phyloP scores from a whole-genome alignment of 148 eudicot species.

The Nepenthes mirabilis region DNA sequence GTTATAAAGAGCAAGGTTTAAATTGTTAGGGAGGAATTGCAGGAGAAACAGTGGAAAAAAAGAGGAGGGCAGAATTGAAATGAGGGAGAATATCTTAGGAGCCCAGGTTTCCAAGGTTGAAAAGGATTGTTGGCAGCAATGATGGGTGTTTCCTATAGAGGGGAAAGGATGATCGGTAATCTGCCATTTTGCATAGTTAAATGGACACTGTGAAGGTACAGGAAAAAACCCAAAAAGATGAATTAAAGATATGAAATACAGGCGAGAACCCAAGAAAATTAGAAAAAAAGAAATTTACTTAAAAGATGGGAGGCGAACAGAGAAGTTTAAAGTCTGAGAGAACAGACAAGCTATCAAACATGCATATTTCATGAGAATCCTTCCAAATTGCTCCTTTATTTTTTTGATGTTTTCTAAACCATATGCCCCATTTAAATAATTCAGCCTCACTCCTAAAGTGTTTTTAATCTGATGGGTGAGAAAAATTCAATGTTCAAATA shows the following conservation, averaged over 20 bases:
- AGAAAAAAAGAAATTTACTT: constrained; percentile 2
- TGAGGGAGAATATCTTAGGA: constrained; percentile 45
- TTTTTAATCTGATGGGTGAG: constrained; percentile 10
- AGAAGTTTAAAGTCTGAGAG: constrained; percentile 10
- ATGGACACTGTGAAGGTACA: constrained; percentile 23
- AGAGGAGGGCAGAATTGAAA: constrained; percentile 6
- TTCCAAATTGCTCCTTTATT: constrained; percentile 36
- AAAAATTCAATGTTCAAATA: constrained; percentile 28
- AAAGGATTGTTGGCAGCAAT: constrained; percentile 93
- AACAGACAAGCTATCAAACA: constrained; percentile 24
- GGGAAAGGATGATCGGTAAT: constrained; percentile 88
- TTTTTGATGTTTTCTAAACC: constrained; percentile 9
- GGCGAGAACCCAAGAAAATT: neutral
- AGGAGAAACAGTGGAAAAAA: neutral
- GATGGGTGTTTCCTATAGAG: constrained; percentile 92
- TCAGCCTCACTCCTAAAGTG: neutral
- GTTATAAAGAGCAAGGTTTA: constrained; percentile 4
- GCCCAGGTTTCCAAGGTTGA: constrained; percentile 75
- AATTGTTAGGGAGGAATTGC: constrained; percentile 5
- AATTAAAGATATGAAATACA: neutral
- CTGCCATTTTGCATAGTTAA: constrained; percentile 75
- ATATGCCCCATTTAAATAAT: neutral
- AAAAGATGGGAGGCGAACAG: constrained; percentile 6
- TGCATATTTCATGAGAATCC: constrained; percentile 46
- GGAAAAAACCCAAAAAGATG: neutral